Evolutionary conservation across 2,329 filamentous ascomycete genomes (phyloP), one percentile per base, ranked within the genome.

Genomic region (Xylaria multiplex): DNA sequence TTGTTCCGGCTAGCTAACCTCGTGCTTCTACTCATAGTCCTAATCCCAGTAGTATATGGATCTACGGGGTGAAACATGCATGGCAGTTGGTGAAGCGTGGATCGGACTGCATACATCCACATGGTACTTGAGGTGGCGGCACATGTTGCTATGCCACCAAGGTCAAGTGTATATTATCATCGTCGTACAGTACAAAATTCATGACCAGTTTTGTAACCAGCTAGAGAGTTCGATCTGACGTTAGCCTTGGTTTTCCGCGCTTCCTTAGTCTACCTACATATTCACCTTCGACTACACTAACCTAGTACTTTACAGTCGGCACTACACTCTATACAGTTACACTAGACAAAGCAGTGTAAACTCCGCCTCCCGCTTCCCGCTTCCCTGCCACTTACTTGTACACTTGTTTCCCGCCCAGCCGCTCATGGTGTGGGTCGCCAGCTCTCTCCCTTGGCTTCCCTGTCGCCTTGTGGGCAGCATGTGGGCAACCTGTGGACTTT

Each of bases 361-460:
- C 40, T 54, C 43, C 49, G 55, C 62, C 43, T 59, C 55, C 49
- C 56, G 56, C 62, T n/a, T 53, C 61, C 40, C 48, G 55, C 46
- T 27, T 27, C 27, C 27, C 27, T 64, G 32, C 48, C 61, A 59
- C 43, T 50, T 43, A 27, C 5, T 27, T 27, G 27, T 27, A 14
- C 56, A 55, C 50, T 50, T 30, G 62, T 46, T 27, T 58, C 42
- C 49, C 32, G 49, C 62, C 56, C 56, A 55, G 50, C 43, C 43
- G 30, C 56, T 54, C 48, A 40, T 40, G 43, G 57, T 61, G 62
- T 62, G 62, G 62, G 62, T 43, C 62, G 13, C 27, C 27, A 35
- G 24, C 50, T 63, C 27, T 8, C 32, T 55, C 43, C 58, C 30
- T 60, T 48, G n/a, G 59, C 42, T 54, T 9, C 35, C 14, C 30